A percentile compares a stretch with the other conserved stretches of the same genome.
These are phyloP conservation scores for Begonia peltatifolia DNA, from an alignment of 306 rosid genomes.

Conservation along the genomic window DNA sequence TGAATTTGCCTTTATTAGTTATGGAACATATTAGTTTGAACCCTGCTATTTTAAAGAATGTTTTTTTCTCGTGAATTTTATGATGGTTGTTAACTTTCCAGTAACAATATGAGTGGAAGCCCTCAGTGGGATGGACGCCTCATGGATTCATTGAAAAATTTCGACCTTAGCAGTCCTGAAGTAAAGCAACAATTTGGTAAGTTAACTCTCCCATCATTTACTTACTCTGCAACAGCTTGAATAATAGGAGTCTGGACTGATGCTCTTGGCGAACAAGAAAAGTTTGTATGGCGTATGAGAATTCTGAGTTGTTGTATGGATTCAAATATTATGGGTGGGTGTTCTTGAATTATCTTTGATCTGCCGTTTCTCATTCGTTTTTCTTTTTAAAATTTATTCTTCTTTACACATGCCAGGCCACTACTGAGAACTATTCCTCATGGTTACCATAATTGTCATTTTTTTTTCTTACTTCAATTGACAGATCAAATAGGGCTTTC, in stretches of 20 bases:
- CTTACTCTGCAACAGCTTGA: too few relatives aligned
- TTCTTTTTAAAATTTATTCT: too few relatives aligned
- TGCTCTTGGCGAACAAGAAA: too few relatives aligned
- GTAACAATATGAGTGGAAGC: slow-evolving; percentile 76
- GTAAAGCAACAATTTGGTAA: slow-evolving; percentile 96
- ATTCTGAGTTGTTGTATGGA: too few relatives aligned
- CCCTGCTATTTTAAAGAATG: neutral
- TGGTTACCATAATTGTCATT: neutral
- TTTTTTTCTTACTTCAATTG: slow-evolving; percentile 2
- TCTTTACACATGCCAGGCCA: neutral
- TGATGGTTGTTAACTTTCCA: slow-evolving; percentile 12
- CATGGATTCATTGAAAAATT: slow-evolving; percentile 86
- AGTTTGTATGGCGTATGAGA: too few relatives aligned
- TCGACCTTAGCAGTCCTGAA: slow-evolving; percentile 92
- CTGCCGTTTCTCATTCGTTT: too few relatives aligned
- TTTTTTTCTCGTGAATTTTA: neutral
- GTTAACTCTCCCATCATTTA: slow-evolving; percentile 6
- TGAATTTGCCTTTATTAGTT: too few relatives aligned
- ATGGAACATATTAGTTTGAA: slow-evolving; percentile 1
- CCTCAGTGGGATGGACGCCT: slow-evolving; percentile 73
- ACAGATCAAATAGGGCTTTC: slow-evolving; percentile 95
- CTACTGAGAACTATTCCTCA: slow-evolving; percentile 2
- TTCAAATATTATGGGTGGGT: too few relatives aligned
- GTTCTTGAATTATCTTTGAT: too few relatives aligned
- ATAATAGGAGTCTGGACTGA: too few relatives aligned